Conservation (phyloP, 179 eudicot species). For the Beta macrorhiza region DNA sequence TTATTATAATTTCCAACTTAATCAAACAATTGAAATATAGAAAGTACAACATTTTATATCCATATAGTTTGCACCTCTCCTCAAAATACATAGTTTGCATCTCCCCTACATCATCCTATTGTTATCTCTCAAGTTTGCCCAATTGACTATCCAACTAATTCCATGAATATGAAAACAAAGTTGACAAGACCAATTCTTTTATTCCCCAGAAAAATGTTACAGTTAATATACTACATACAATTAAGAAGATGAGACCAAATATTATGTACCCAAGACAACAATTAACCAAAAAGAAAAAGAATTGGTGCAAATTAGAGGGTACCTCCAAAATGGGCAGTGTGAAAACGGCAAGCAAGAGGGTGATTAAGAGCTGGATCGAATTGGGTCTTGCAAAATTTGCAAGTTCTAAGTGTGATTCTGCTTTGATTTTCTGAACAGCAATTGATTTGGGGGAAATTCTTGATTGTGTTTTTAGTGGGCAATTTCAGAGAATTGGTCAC, state of each 20-base stretch:
- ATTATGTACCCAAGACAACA: background rate
- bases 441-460: slow-evolving; percentile 27
- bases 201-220: background rate
- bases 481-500: slow-evolving; percentile 19
- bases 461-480: background rate
- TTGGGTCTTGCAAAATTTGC: slow-evolving; percentile 83
- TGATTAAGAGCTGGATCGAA: slow-evolving; percentile 72
- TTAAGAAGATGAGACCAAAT: no score
- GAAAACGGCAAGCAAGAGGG: slow-evolving; percentile 78
- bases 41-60: no score
- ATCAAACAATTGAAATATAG: no score
- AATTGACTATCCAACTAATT: no score
- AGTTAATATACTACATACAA: no score
- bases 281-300: background rate
- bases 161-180: background rate
- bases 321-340: slow-evolving; percentile 93
- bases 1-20: no score
- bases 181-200: background rate
- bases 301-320: background rate
- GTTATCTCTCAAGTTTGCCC: background rate
- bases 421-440: slow-evolving; percentile 44
- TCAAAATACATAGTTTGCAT: background rate
- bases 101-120: background rate
- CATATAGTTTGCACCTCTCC: no score
- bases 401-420: slow-evolving; percentile 41